Conservation (phyloP, 306 rosid genomes). For the Cucurbita ficifolia region DNA sequence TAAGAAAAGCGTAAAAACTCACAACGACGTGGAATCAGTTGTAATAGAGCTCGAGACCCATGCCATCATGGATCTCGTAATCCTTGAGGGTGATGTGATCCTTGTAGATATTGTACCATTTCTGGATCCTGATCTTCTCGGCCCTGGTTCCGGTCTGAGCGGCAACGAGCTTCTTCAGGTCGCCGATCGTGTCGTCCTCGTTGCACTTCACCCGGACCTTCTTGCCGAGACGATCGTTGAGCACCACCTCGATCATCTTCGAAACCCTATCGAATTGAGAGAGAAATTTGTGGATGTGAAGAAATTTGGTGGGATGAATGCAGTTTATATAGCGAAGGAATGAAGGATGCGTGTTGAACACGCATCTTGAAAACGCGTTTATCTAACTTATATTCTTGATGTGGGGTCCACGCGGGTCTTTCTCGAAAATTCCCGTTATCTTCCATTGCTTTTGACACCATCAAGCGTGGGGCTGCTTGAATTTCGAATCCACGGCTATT, state of each 20-base stretch:
- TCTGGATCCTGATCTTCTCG: slow-evolving; percentile 64
- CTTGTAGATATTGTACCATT: slow-evolving; percentile 72
- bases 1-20: background rate
- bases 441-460: background rate
- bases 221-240: slow-evolving; percentile 83
- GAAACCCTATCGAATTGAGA: background rate
- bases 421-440: background rate
- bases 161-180: slow-evolving; percentile 79
- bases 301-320: background rate
- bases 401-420: background rate
- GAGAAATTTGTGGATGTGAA: background rate
- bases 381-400: background rate
- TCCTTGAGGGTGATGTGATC: slow-evolving; percentile 78
- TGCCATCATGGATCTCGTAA: slow-evolving; percentile 82
- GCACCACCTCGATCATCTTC: slow-evolving; percentile 71
- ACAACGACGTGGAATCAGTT: slow-evolving; percentile 9
- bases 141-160: slow-evolving; percentile 82
- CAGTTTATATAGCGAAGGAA: background rate
- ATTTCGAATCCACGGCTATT: too few relatives aligned
- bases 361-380: background rate
- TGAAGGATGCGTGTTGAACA: background rate
- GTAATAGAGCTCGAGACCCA: slow-evolving; percentile 94
- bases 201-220: slow-evolving; percentile 87
- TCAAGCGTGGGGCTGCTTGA: background rate
- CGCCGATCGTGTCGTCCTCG: slow-evolving; percentile 79